These are phyloP conservation scores for Neurospora sp. DNA, from an alignment of 495 filamentous ascomycete genomes.

Conservation along the genomic window DNA sequence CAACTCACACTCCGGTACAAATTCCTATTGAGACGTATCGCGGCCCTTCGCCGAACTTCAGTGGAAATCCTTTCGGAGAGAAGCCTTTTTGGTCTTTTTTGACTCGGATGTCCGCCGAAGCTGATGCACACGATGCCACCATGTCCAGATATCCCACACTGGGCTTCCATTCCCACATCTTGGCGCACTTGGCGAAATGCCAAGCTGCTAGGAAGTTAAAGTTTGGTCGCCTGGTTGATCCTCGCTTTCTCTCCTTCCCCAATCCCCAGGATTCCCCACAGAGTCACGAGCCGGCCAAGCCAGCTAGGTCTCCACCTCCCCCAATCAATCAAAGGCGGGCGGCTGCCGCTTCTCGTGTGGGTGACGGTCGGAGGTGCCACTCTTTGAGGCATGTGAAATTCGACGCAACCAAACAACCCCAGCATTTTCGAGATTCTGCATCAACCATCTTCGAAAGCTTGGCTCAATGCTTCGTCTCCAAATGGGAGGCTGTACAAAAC, in stretches of 20 bases:
- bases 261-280: slow-evolving; percentile 10
- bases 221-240: not conserved
- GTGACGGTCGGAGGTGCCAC: not conserved
- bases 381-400: not conserved
- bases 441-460: not conserved
- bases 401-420: not conserved
- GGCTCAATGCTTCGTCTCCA: not conserved
- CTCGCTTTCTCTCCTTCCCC: not conserved
- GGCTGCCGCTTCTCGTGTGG: not conserved
- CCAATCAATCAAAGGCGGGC: not conserved
- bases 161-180: not conserved
- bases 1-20: not conserved
- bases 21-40: not conserved
- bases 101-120: not conserved
- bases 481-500: not conserved
- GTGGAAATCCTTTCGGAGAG: not conserved
- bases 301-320: not conserved
- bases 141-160: not conserved
- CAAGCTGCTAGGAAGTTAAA: not conserved
- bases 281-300: slow-evolving; percentile 7
- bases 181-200: not conserved
- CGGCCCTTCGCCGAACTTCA: not conserved
- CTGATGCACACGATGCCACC: not conserved
- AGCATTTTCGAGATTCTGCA: not conserved
- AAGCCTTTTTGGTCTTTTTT: not conserved